Conservation (phyloP, 805 yeast genomes). For the Nakazawaea populi region DNA sequence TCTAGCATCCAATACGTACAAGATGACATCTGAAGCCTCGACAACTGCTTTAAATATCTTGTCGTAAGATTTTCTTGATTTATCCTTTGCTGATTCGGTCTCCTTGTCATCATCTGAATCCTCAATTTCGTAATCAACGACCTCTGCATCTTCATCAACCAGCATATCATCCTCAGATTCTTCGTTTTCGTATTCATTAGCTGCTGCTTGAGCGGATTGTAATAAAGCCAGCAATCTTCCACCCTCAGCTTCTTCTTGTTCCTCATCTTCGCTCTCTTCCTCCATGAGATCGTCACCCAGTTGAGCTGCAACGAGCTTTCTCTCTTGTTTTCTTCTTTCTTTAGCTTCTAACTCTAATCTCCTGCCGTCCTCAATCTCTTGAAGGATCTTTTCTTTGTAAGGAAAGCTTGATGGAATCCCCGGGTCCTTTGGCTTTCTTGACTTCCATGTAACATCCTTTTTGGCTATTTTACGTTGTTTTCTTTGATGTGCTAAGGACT, state of each 20-base stretch:
- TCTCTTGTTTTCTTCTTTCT: constrained; percentile 29
- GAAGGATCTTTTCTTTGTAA: constrained; percentile 77
- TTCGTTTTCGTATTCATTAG: constrained; percentile 37
- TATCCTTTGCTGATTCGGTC: constrained; percentile 47
- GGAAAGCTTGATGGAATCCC: constrained; percentile 96
- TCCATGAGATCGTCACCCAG: constrained; percentile 25
- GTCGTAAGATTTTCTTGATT: constrained; percentile 86
- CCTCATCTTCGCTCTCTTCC: constrained; percentile 29
- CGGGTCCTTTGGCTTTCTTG: constrained; percentile 76
- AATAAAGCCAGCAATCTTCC: constrained; percentile 72
- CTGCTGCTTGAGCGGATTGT: constrained; percentile 88
- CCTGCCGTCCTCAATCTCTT: constrained; percentile 62
- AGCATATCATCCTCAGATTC: constrained; percentile 28
- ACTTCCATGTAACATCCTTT: constrained; percentile 92
- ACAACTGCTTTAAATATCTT: constrained; percentile 91
- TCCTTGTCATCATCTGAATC: constrained; percentile 31
- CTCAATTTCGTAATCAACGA: constrained; percentile 43
- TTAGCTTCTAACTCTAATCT: constrained; percentile 33
- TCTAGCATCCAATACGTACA: constrained; percentile 95
- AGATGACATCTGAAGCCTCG: constrained; percentile 83
- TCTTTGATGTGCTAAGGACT: constrained; percentile 86
- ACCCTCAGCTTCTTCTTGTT: constrained; percentile 34
- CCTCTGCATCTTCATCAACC: constrained; percentile 41
- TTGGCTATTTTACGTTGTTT: constrained; percentile 79
- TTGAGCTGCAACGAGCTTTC: constrained; percentile 28